Evolutionary conservation across 169 alveolate genomes (phyloP).

Genomic region (Plasmodium malariae): DNA sequence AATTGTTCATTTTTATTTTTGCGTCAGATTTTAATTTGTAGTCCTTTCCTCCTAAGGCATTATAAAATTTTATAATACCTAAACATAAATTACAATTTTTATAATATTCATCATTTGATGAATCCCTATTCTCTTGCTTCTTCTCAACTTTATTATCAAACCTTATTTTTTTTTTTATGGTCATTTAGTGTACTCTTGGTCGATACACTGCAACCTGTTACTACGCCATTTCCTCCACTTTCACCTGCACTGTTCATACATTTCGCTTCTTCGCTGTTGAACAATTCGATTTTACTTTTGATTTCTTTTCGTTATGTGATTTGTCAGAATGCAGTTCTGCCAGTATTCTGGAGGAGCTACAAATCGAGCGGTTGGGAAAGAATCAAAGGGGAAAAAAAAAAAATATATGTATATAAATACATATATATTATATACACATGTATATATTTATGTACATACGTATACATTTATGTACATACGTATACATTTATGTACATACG

Average conservation of each 20-base stretch:
- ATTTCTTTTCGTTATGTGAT: neutral
- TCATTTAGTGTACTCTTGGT: neutral
- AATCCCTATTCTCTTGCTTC: neutral
- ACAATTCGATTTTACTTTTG: neutral
- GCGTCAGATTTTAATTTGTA: neutral
- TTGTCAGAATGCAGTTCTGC: constrained; percentile 1
- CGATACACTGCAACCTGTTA: neutral
- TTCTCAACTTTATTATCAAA: too few relatives aligned
- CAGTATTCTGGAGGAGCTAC: constrained; percentile 8
- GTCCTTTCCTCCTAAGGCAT: constrained; percentile 6
- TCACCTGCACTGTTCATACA: neutral
- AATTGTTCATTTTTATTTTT: neutral
- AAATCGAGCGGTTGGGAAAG: neutral
- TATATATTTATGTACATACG: neutral
- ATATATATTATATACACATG: too few relatives aligned
- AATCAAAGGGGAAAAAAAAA: neutral
- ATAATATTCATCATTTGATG: neutral
- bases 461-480: neutral
- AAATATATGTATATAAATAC: neutral
- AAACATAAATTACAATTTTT: neutral
- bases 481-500: too few relatives aligned
- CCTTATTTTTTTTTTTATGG: neutral
- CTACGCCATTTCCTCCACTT: neutral
- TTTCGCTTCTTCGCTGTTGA: neutral
- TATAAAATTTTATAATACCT: neutral